Percentiles rank a stretch among this genome's conserved stretches.
phyloP scores from a whole-genome alignment of 768 basidiomycete species.

The Tephrocybe sp. region DNA sequence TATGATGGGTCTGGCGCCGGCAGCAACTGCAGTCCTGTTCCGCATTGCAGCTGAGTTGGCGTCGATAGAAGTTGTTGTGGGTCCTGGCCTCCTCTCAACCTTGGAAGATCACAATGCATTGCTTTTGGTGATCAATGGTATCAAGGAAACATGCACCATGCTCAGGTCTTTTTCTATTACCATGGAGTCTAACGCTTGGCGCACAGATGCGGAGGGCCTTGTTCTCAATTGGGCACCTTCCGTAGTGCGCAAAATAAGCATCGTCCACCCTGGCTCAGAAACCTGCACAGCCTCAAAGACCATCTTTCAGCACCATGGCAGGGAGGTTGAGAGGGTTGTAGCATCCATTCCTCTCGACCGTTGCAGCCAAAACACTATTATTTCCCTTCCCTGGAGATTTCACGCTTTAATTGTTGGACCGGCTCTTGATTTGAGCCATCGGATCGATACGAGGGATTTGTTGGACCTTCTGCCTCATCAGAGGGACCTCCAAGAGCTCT shows the following conservation, averaged over 20 bases:
- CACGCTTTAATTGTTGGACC: background rate
- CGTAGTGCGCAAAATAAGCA: constrained; percentile 1
- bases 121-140: background rate
- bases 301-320: background rate
- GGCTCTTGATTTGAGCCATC: background rate
- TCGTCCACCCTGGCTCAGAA: constrained; percentile 1
- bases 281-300: background rate
- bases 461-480: background rate
- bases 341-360: background rate
- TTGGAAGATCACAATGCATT: background rate
- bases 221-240: background rate
- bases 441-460: background rate
- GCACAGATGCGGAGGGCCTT: background rate
- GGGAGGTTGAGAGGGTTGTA: background rate
- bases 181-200: constrained; percentile 1
- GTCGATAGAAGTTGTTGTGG: background rate
- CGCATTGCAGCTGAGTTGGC: background rate
- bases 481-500: background rate
- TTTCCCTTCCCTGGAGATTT: background rate
- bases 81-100: background rate
- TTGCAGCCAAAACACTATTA: background rate
- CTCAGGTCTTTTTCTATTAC: background rate
- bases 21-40: background rate
- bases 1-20: background rate
- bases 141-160: background rate